phyloP scores from a whole-genome alignment of 2,329 filamentous ascomycete species.

The Scedosporium aurantiacum region DNA sequence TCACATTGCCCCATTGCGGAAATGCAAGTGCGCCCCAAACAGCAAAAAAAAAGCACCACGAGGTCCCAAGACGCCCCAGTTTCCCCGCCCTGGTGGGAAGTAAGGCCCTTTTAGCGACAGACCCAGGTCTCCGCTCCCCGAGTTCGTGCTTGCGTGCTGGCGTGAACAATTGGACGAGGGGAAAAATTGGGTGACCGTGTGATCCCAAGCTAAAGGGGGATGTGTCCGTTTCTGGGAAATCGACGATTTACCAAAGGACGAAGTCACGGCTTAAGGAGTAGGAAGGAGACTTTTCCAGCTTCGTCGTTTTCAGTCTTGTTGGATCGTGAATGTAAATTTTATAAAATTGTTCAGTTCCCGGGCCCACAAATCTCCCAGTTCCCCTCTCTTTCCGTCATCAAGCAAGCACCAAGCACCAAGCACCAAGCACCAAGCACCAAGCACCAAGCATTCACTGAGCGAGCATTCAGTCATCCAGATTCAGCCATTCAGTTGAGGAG shows the following conservation, averaged over 20 bases:
- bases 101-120: not conserved
- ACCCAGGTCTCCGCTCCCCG: not conserved
- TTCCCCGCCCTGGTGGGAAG: not conserved
- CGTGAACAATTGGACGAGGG: not conserved
- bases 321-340: too few species aligned
- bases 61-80: not conserved
- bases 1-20: not conserved
- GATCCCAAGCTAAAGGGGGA: constrained; percentile 5
- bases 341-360: constrained; percentile 4
- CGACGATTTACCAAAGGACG: too few species aligned
- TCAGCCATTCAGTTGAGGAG: too few species aligned
- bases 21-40: not conserved
- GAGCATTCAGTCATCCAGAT: too few species aligned
- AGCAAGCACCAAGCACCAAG: too few species aligned
- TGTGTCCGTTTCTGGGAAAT: constrained; percentile 12
- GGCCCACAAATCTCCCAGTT: too few species aligned
- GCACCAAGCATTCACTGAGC: too few species aligned
- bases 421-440: too few species aligned
- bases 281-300: too few species aligned
- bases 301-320: too few species aligned
- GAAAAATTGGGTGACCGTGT: constrained; percentile 3
- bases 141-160: not conserved
- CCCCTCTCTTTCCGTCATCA: not conserved
- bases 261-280: too few species aligned
- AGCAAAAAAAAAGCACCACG: not conserved